Conservation (phyloP, 768 basidiomycete genomes). For the Mycena latifolia region DNA sequence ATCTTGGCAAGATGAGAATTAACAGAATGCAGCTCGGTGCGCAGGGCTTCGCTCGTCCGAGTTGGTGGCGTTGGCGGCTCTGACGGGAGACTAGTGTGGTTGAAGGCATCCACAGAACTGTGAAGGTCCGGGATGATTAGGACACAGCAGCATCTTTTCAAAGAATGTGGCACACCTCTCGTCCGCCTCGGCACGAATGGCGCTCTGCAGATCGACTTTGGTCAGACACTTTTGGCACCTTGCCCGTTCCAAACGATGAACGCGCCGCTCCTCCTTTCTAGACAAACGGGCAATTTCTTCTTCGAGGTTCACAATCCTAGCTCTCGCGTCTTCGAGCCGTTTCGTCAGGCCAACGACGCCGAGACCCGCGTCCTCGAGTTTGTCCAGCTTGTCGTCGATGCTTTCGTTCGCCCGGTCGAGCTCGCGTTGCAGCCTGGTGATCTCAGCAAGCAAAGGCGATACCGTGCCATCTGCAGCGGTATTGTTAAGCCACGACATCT, state of each 20-base stretch:
- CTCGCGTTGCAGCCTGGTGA: conserved; percentile 78
- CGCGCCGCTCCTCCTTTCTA: conserved; percentile 78
- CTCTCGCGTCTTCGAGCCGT: conserved; percentile 79
- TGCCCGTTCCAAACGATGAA: conserved; percentile 68
- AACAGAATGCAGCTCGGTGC: conserved; percentile 68
- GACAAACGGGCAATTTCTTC: conserved; percentile 76
- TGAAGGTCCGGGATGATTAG: conserved; percentile 8
- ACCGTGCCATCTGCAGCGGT: conserved; percentile 68
- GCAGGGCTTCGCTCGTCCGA: conserved; percentile 74
- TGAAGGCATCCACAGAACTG: conserved; percentile 68
- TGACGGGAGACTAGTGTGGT: conserved; percentile 55
- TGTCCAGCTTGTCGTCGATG: conserved; percentile 91
- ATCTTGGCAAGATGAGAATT: conserved; percentile 74
- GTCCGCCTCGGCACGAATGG: conserved; percentile 59
- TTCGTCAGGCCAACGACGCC: conserved; percentile 78
- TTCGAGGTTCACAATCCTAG: conserved; percentile 67
- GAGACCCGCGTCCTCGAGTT: conserved; percentile 84
- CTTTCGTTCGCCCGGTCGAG: conserved; percentile 85
- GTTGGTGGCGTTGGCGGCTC: conserved; percentile 80
- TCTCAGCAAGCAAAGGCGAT: conserved; percentile 78
- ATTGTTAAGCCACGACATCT: conserved; percentile 83
- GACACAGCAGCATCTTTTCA: not conserved
- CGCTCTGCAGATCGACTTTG: conserved; percentile 65
- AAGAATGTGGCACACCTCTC: conserved; percentile 67
- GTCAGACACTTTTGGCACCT: conserved; percentile 79